These are phyloP conservation scores for Globisporangium heterothallicum DNA, from an alignment of 352 stramenopile genomes.

Conservation along the genomic window DNA sequence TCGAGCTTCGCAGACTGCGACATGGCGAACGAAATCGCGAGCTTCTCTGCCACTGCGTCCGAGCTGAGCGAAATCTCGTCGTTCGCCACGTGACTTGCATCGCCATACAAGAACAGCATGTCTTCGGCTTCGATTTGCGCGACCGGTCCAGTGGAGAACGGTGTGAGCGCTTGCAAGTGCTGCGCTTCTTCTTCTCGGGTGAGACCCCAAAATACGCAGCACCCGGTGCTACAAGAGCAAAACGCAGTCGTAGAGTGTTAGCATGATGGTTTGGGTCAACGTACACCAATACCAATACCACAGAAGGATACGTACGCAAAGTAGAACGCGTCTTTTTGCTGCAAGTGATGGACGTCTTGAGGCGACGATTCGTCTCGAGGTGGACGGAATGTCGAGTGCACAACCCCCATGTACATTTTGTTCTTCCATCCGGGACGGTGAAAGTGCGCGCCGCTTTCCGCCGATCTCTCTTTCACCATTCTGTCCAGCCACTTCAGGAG, in stretches of 20 bases:
- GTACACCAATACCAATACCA: slow-evolving; percentile 2
- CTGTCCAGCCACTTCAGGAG: slow-evolving; percentile 64
- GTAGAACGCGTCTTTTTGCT: slow-evolving; percentile 64
- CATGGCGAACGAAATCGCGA: slow-evolving; percentile 90
- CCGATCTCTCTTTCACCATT: slow-evolving; percentile 7
- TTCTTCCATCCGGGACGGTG: slow-evolving; percentile 34
- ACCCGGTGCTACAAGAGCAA: slow-evolving; percentile 39
- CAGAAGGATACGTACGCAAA: slow-evolving; percentile 33
- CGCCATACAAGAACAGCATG: slow-evolving; percentile 60
- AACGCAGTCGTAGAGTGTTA: background rate
- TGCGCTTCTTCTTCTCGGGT: slow-evolving; percentile 45
- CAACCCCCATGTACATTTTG: slow-evolving; percentile 71
- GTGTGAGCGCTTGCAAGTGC: slow-evolving; percentile 39
- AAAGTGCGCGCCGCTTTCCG: background rate
- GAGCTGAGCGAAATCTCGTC: slow-evolving; percentile 80
- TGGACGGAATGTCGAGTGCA: slow-evolving; percentile 37
- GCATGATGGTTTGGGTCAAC: too few relatives aligned
- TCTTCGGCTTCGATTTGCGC: slow-evolving; percentile 51
- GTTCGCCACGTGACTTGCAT: slow-evolving; percentile 50
- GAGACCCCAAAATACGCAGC: slow-evolving; percentile 67
- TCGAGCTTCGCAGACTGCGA: slow-evolving; percentile 89
- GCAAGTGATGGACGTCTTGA: slow-evolving; percentile 14
- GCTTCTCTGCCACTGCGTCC: slow-evolving; percentile 73
- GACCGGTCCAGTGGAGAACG: slow-evolving; percentile 43
- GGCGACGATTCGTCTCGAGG: background rate